phyloP scores from a whole-genome alignment of 495 filamentous ascomycete genomes.

The Bathelium albidoporum region DNA sequence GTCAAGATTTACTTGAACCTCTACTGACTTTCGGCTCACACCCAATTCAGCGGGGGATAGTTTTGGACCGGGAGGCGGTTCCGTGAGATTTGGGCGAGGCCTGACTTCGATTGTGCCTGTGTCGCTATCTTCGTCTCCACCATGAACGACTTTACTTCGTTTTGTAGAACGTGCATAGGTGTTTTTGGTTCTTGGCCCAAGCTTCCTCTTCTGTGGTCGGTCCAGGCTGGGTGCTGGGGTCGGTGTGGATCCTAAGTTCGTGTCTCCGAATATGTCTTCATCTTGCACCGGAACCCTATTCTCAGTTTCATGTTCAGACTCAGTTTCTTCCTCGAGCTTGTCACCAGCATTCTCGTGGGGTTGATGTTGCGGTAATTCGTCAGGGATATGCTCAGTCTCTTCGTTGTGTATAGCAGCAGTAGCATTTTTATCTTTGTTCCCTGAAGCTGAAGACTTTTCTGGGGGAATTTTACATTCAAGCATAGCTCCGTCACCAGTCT shows the following conservation, averaged over 20 bases:
- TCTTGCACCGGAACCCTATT: background rate
- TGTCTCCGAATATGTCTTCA: background rate
- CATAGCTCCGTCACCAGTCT: background rate
- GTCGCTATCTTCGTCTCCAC: background rate
- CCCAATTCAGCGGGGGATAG: background rate
- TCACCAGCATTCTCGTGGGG: background rate
- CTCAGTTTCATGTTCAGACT: background rate
- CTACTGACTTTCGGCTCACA: background rate
- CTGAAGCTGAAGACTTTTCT: background rate
- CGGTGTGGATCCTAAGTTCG: background rate
- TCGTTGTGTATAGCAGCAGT: background rate
- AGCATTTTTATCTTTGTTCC: background rate
- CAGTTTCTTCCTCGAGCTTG: background rate
- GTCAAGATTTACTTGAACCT: too few relatives aligned
- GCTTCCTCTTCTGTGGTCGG: background rate
- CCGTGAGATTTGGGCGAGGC: background rate
- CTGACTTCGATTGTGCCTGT: background rate
- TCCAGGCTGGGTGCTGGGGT: background rate
- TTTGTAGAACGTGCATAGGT: background rate
- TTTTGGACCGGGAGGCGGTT: background rate
- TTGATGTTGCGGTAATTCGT: background rate
- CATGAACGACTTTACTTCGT: background rate
- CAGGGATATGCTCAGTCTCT: background rate
- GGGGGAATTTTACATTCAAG: background rate
- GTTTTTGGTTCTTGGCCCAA: background rate